Percentiles rank a stretch among this genome's conserved stretches.
Conservation (phyloP, 2,329 filamentous ascomycete species). For the Hysterium pulicare region DNA sequence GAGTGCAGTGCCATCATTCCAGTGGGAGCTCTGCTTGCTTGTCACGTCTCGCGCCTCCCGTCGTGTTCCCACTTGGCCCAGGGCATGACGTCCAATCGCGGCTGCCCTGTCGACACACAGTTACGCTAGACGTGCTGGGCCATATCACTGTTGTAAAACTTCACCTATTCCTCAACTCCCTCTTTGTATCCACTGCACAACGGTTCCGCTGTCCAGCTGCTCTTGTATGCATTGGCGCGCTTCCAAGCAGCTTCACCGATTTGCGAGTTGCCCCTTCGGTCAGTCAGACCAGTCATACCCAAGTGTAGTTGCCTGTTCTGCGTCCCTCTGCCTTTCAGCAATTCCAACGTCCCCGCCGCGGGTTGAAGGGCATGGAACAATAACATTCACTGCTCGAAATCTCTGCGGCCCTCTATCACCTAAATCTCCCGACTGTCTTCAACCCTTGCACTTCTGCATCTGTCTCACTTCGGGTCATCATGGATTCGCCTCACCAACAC, state of each 20-base stretch:
- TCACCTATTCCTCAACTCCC: conserved; percentile 23
- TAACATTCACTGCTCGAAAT: conserved; percentile 1
- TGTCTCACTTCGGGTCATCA: conserved; percentile 29
- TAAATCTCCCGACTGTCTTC: conserved; percentile 5
- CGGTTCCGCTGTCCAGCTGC: conserved; percentile 9
- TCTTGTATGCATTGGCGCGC: conserved; percentile 7
- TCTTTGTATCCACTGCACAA: conserved; percentile 9
- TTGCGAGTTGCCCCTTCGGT: conserved; percentile 12
- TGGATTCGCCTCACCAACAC: conserved; percentile 27
- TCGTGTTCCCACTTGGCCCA: conserved; percentile 11
- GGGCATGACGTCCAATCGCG: conserved; percentile 13
- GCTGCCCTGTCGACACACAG: conserved; percentile 5
- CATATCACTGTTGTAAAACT: conserved; percentile 39
- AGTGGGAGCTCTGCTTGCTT: conserved; percentile 4
- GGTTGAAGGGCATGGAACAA: not conserved
- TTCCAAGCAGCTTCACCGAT: conserved; percentile 5
- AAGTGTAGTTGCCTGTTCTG: conserved; percentile 17
- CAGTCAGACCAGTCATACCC: conserved; percentile 21
- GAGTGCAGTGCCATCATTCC: conserved; percentile 5
- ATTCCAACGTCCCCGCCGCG: conserved; percentile 5
- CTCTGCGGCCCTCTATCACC: conserved; percentile 1
- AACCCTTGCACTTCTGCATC: conserved; percentile 24
- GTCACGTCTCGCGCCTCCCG: conserved; percentile 7
- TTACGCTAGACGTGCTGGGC: conserved; percentile 4
- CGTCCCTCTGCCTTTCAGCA: conserved; percentile 13